phyloP scores from a whole-genome alignment of 805 yeast species.

The Hanseniaspora lachancei region DNA sequence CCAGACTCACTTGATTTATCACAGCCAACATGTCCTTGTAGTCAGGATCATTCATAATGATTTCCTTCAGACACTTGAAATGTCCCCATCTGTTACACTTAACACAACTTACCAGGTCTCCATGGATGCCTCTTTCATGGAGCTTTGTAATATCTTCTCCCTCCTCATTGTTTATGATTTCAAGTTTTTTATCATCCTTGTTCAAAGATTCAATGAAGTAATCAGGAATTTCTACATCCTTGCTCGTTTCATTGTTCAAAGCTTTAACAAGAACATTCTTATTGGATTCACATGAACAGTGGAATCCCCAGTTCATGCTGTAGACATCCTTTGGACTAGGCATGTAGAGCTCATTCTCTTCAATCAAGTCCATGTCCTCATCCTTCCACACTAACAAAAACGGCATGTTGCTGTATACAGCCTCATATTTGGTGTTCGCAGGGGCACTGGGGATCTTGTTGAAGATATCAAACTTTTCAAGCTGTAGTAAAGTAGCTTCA shows the following conservation, averaged over 20 bases:
- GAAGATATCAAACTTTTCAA: not conserved
- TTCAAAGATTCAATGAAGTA: not conserved
- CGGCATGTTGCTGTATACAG: constrained; percentile 21
- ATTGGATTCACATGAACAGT: constrained; percentile 20
- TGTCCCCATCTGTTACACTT: constrained; percentile 24
- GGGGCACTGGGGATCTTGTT: not conserved
- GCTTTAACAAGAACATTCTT: constrained; percentile 5
- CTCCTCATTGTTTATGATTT: not conserved
- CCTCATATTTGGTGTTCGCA: constrained; percentile 1
- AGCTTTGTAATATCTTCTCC: not conserved
- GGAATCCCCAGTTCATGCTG: constrained; percentile 23
- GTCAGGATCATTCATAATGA: constrained; percentile 11
- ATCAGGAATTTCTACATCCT: not conserved
- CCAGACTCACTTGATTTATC: constrained; percentile 5
- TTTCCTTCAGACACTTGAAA: not conserved
- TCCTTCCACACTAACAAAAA: constrained; percentile 20
- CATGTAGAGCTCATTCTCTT: constrained; percentile 17
- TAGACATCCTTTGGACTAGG: constrained; percentile 18
- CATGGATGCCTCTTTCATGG: not conserved
- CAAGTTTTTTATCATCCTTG: not conserved
- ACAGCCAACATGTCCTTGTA: constrained; percentile 8
- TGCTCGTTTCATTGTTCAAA: not conserved
- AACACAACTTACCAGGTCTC: constrained; percentile 25
- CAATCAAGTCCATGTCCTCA: constrained; percentile 19
- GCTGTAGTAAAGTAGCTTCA: not conserved